These are phyloP conservation scores for Grosmannia penicillata DNA, from an alignment of 2,329 filamentous ascomycete species.

Conservation along the genomic window DNA sequence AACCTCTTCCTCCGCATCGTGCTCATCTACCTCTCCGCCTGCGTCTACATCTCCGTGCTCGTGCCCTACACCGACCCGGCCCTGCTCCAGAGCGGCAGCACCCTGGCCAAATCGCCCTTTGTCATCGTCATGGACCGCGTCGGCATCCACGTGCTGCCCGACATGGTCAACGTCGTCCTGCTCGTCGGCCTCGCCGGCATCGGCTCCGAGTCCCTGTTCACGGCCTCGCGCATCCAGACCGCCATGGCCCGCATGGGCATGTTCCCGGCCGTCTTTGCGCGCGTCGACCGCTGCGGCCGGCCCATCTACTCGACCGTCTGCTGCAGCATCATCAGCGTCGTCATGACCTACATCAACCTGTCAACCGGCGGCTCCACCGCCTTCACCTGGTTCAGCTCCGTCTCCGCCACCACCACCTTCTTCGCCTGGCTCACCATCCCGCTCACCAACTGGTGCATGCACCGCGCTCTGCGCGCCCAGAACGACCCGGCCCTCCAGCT, in stretches of 20 bases:
- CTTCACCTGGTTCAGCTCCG: slow-evolving; percentile 7
- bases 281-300: slow-evolving; percentile 5
- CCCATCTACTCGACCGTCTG: slow-evolving; percentile 5
- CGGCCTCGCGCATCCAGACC: slow-evolving; percentile 7
- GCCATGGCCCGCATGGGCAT: slow-evolving; percentile 9
- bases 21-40: slow-evolving; percentile 9
- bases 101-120: slow-evolving; percentile 20
- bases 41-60: slow-evolving; percentile 7
- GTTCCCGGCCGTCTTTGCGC: slow-evolving; percentile 7
- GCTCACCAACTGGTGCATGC: slow-evolving; percentile 7
- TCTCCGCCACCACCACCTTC: slow-evolving; percentile 7
- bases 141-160: slow-evolving; percentile 34
- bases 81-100: slow-evolving; percentile 5
- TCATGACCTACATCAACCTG: slow-evolving; percentile 9
- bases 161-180: slow-evolving; percentile 42
- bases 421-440: slow-evolving; percentile 9
- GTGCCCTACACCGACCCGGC: slow-evolving; percentile 7
- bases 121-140: slow-evolving; percentile 23
- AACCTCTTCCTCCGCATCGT: slow-evolving; percentile 9
- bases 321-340: slow-evolving; percentile 4
- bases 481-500: slow-evolving; percentile 5
- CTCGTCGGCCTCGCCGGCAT: slow-evolving; percentile 12
- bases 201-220: slow-evolving; percentile 8
- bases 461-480: slow-evolving; percentile 6
- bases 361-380: slow-evolving; percentile 5